Evolutionary conservation across 2,329 filamentous ascomycete genomes (phyloP), one percentile per base, ranked within the genome.

Genomic region (Cladosporium sp.): DNA sequence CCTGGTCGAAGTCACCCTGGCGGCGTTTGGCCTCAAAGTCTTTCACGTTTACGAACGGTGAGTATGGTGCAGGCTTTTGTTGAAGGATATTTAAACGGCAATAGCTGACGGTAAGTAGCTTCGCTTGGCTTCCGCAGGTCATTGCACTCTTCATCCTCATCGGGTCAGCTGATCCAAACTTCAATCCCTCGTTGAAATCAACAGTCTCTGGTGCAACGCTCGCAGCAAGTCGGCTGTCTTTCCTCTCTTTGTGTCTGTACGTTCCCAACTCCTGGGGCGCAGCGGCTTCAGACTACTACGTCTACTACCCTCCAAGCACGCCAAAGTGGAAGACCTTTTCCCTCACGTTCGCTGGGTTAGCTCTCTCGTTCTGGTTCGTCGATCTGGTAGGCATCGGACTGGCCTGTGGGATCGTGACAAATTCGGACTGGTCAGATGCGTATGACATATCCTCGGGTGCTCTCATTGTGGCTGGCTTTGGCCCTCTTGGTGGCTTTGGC

Each of bases 1-100:
- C 0, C 58, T 68, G 6, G 61, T 71, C 17, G 63, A 66, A 13
- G 68, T 65, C 15, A 20, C 68, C 17, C 66, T 73, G 52, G 69
- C 68, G 0, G 66, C 68, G 8, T 61, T 71, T 8, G 70, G 70
- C 3, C 70, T 76, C 36, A 67, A 67, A 10, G 64, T 75, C 17
- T 76, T 77, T 60, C 71, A 75, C 39, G 61, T 68, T 40, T 77
- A 77, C 65, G 74, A 77, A 61, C 67, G 74, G 71, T 75, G 65
- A 52, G 4, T 75, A 71, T 72, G 25, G 20, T 22, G 20, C 24
- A 45, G 1, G 22, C 22, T 28, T 71, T 74, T 20, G 13, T 35
- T 7, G n/a, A 34, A 22, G 13, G n/a, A n/a, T n/a, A n/a, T n/a
- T n/a, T n/a, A n/a, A n/a, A n/a, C n/a, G n/a, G 24, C 19, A 32